A percentile compares a stretch with the other conserved stretches of the same genome.
These are phyloP conservation scores for Carpinus viminea DNA, from an alignment of 306 rosid species.

Conservation along the genomic window DNA sequence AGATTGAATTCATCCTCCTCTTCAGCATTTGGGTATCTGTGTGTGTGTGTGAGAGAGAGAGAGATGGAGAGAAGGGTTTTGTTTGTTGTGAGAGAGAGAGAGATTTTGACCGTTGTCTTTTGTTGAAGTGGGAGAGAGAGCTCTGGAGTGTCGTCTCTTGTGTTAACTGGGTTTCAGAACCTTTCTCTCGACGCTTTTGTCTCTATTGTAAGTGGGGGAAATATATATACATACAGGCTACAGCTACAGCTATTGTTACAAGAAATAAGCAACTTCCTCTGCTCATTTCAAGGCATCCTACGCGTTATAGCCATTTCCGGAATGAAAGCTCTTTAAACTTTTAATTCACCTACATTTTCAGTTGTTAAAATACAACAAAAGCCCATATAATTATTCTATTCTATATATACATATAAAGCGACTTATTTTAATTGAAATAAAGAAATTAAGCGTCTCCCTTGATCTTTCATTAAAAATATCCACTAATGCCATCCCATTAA, in stretches of 20 bases:
- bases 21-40: not conserved
- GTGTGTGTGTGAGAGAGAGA: not conserved
- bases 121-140: not conserved
- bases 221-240: no score
- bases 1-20: slow-evolving; percentile 13
- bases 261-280: not conserved
- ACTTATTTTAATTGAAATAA: no score
- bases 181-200: not conserved
- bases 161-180: not conserved
- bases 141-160: not conserved
- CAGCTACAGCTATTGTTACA: not conserved
- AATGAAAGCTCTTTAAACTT: not conserved
- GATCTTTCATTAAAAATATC: no score
- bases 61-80: not conserved
- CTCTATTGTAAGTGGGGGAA: not conserved
- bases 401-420: no score
- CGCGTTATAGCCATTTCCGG: not conserved
- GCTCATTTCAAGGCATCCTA: not conserved
- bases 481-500: no score
- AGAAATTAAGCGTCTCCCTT: no score
- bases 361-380: no score
- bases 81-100: not conserved
- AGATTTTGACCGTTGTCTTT: not conserved
- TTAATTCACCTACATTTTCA: no score
- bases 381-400: no score